phyloP scores from a whole-genome alignment of 179 eudicot species.

The Spinacia oleracea region DNA sequence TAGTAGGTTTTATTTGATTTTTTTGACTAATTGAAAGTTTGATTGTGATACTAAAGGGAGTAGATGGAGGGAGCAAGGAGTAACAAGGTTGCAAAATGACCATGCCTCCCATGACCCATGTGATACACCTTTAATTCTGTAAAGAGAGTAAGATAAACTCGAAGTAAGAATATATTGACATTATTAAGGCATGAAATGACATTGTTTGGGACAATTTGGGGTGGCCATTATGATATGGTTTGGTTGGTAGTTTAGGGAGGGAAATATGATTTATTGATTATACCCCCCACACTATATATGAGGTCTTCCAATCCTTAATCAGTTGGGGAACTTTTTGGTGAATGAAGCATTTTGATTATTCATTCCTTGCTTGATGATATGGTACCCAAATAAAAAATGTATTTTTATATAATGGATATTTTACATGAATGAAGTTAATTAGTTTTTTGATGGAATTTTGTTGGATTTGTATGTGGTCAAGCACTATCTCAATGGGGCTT shows the following conservation, averaged over 20 bases:
- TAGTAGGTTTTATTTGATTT: too few species aligned
- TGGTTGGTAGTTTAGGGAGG: neutral
- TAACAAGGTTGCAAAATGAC: slow-evolving; percentile 28
- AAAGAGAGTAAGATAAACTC: slow-evolving; percentile 37
- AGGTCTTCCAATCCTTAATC: neutral
- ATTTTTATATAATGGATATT: too few species aligned
- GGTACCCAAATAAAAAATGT: too few species aligned
- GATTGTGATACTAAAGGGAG: slow-evolving; percentile 3
- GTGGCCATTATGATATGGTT: slow-evolving; percentile 10
- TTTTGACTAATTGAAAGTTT: neutral
- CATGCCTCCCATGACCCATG: slow-evolving; percentile 54
- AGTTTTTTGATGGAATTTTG: too few species aligned
- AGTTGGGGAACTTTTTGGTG: neutral
- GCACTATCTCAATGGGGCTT: too few species aligned
- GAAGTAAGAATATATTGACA: slow-evolving; percentile 31
- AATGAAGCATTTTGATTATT: neutral
- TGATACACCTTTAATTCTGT: slow-evolving; percentile 55
- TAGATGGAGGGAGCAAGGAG: neutral
- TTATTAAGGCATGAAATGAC: slow-evolving; percentile 46
- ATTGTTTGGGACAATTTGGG: slow-evolving; percentile 39
- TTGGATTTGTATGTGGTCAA: too few species aligned
- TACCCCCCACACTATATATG: neutral
- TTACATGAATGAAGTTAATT: too few species aligned
- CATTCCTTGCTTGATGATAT: neutral
- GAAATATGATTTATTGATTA: neutral